Base-by-base conservation (phyloP, 805 yeast genomes). In the Vanderwaltozyma verrucispora region DNA sequence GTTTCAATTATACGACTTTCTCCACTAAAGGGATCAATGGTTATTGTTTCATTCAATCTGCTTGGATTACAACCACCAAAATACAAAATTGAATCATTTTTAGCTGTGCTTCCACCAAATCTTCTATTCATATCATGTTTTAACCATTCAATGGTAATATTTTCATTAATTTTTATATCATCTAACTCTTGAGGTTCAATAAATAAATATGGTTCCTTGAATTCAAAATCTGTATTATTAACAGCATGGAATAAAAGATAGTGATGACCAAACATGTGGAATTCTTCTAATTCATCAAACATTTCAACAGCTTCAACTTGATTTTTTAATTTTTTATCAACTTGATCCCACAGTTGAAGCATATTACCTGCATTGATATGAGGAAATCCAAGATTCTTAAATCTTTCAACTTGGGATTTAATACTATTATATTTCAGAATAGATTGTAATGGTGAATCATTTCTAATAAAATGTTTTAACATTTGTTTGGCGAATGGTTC, bases 261-360 rank as follows among this genome's bases (percentile, higher is more conserved):
- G 53, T 83, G 92, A 48, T 81, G 89, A 40, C 84, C 74, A 50
- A 80, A 83, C 12, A 80, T 51, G 21, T 77, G 68, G 44, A 83
- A 82, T 56, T 83, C 94, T 59, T 83, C 94, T 74, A 83, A 72
- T 59, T 84, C 94, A 54, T 84, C 94, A 56, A 83, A 84, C 3
- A 73, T 72, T 52, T 83, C 94, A 16, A 80, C 65, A 1, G 50
- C 33, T 14, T 63, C 64, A 8, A 84, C 67, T 29, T 57, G 53
- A 0, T 38, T 31, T 46, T 71, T 73, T 5, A 60, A 50, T 1
- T 60, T 62, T 2, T 43, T 43, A 4, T 65, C 54, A 2, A 77
- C 60, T 16, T 68, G 54, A 8, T 60, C 50, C 94, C 94, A 84
- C 44, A 72, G 70, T 24, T 71, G 71, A 38, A 69, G 64, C 46